A percentile compares a stretch with the other conserved stretches of the same genome.
Conservation (phyloP, 2,329 filamentous ascomycete genomes). For the Exophiala phaeomuriformis region DNA sequence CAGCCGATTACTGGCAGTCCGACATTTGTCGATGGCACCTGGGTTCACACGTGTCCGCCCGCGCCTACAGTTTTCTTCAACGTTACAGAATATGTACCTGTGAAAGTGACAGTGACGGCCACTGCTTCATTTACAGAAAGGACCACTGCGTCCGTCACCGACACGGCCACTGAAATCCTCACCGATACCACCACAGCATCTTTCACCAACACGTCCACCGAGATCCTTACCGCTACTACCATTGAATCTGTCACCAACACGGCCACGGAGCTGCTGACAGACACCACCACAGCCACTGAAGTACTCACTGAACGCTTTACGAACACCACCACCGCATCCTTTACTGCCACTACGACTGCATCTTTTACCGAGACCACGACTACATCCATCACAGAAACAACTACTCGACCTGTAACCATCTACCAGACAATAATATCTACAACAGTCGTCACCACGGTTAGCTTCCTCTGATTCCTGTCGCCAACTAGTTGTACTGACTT, state of each 20-base stretch:
- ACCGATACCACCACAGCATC: slow-evolving; percentile 4
- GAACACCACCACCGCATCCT: slow-evolving; percentile 3
- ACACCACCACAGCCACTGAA: slow-evolving; percentile 13
- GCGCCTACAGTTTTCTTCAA: slow-evolving; percentile 18
- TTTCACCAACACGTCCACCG: background rate
- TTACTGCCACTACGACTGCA: background rate
- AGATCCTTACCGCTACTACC: background rate
- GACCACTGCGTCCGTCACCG: slow-evolving; percentile 16
- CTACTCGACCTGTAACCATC: slow-evolving; percentile 19
- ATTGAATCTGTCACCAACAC: slow-evolving; percentile 10
- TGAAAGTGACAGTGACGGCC: slow-evolving; percentile 3
- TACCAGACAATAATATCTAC: slow-evolving; percentile 23
- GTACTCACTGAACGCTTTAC: slow-evolving; percentile 2
- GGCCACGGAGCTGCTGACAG: slow-evolving; percentile 2
- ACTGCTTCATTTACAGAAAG: slow-evolving; percentile 7
- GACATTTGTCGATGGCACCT: slow-evolving; percentile 8
- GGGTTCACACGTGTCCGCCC: slow-evolving; percentile 14
- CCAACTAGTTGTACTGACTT: background rate
- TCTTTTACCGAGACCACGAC: background rate
- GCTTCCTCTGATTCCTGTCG: background rate
- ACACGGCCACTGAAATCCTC: slow-evolving; percentile 3
- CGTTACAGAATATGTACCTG: slow-evolving; percentile 14
- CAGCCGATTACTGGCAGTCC: slow-evolving; percentile 3
- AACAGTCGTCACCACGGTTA: slow-evolving; percentile 14
- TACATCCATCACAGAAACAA: slow-evolving; percentile 10